Conservation (phyloP, 495 filamentous ascomycete species). For the Podospora fimiseda region DNA sequence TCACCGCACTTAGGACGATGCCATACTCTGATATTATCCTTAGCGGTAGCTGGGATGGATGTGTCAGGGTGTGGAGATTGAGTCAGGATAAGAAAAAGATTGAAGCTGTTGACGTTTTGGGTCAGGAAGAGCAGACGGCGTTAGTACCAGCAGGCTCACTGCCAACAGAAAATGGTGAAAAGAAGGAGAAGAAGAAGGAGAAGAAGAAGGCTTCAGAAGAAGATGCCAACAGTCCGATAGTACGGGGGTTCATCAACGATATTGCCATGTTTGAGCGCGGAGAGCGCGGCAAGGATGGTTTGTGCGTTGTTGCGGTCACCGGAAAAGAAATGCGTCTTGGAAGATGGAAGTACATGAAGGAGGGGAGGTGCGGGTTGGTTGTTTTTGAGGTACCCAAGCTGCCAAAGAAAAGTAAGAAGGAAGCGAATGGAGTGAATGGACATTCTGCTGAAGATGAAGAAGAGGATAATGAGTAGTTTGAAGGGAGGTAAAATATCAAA, state of each 20-base stretch:
- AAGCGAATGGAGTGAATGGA: constrained; percentile 22
- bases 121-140: constrained; percentile 21
- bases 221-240: constrained; percentile 14
- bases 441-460: not conserved
- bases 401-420: constrained; percentile 9
- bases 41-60: constrained; percentile 91
- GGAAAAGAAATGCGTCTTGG: constrained; percentile 83
- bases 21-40: constrained; percentile 84
- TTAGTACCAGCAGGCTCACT: constrained; percentile 5
- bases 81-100: constrained; percentile 77
- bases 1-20: constrained; percentile 79
- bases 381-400: constrained; percentile 69
- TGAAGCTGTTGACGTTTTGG: constrained; percentile 62
- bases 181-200: not conserved
- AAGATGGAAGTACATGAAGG: constrained; percentile 57
- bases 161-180: constrained; percentile 7
- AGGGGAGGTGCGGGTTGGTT: constrained; percentile 68
- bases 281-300: constrained; percentile 59
- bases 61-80: constrained; percentile 75
- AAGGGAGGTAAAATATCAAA: too few species aligned
- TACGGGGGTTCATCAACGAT: constrained; percentile 78
- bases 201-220: too few species aligned
- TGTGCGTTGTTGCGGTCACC: constrained; percentile 74
- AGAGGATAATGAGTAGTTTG: constrained; percentile 10
- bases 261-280: constrained; percentile 76